Base-by-base conservation (phyloP, 2,329 filamentous ascomycete species). In the Acrocalymma vagum region DNA sequence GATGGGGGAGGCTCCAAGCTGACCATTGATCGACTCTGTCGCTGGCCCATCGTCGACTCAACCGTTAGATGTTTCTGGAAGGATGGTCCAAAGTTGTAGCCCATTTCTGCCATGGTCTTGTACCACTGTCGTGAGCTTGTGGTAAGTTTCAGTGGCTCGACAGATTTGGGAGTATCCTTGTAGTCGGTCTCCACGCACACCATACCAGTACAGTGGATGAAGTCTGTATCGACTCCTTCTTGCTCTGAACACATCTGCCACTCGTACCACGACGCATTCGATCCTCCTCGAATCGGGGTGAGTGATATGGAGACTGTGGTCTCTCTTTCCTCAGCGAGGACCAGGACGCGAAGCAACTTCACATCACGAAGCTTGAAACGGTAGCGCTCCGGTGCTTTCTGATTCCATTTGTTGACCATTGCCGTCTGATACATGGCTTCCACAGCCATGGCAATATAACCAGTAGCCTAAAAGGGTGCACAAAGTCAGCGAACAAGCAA, bases 401-500 rank as follows among this genome's bases (percentile, higher is more conserved):
- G 9, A 11, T 33, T 40, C 15, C 23, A 24, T n/a, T 25, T 27
- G 5, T 21, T 30, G 5, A 15, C 9, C 30, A 35, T 40, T 5
- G 31, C 14, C 14, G 27, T 38, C 26, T 38, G 33, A 27, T 32
- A 45, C 9, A 64, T 11, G 8, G 55, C 64, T 45, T 38, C 16
- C 4, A 33, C 22, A 4, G 36, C 29, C 17, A 36, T 31, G 11
- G 48, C 29, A 5, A 65, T 20, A 36, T 60, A 56, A 4, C 58
- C 62, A 6, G 63, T 52, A 6, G 43, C 63, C 6, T 27, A 29
- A 14, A 38, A 30, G 14, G n/a, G n/a, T n/a, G n/a, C n/a, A n/a
- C n/a, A n/a, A n/a, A n/a, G n/a, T n/a, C n/a, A n/a, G n/a, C n/a
- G n/a, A n/a, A n/a, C n/a, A n/a, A n/a, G n/a, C n/a, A n/a, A n/a